A percentile compares a stretch with the other conserved stretches of the same genome.
phyloP scores from a whole-genome alignment of 2,329 filamentous ascomycete species.

The Podosphaera aphanis region DNA sequence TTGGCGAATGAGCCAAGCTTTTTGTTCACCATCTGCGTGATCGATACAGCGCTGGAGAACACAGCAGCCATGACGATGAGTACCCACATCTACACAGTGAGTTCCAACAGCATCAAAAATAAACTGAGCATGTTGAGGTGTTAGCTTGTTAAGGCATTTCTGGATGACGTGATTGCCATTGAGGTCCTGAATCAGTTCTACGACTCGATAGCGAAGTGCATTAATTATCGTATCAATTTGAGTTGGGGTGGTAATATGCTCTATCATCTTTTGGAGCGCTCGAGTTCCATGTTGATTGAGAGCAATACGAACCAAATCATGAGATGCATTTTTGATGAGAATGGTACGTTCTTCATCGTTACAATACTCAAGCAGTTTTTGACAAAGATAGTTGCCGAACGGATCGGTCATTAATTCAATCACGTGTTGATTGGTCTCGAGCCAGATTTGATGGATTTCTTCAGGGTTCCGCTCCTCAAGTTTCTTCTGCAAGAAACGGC shows the following conservation, averaged over 20 bases:
- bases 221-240: slow-evolving; percentile 76
- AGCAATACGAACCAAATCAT: slow-evolving; percentile 76
- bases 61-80: slow-evolving; percentile 92
- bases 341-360: slow-evolving; percentile 86
- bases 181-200: slow-evolving; percentile 85
- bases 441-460: slow-evolving; percentile 77
- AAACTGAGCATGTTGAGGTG: slow-evolving; percentile 66
- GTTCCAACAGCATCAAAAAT: slow-evolving; percentile 86
- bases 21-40: slow-evolving; percentile 77
- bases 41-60: slow-evolving; percentile 96
- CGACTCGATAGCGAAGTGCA: slow-evolving; percentile 61
- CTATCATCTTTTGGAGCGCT: slow-evolving; percentile 98
- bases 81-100: slow-evolving; percentile 75
- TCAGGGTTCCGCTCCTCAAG: slow-evolving; percentile 71
- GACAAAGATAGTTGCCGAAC: slow-evolving; percentile 97
- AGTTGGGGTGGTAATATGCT: slow-evolving; percentile 67
- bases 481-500: slow-evolving; percentile 90
- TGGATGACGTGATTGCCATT: slow-evolving; percentile 99
- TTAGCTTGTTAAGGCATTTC: slow-evolving; percentile 92
- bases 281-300: slow-evolving; percentile 93
- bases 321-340: slow-evolving; percentile 72
- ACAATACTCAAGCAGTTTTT: slow-evolving; percentile 90
- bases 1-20: slow-evolving; percentile 59
- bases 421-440: slow-evolving; percentile 80
- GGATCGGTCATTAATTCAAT: slow-evolving; percentile 97